Conservation (phyloP, 2,329 filamentous ascomycete species). For the Seiridium unicorne region DNA sequence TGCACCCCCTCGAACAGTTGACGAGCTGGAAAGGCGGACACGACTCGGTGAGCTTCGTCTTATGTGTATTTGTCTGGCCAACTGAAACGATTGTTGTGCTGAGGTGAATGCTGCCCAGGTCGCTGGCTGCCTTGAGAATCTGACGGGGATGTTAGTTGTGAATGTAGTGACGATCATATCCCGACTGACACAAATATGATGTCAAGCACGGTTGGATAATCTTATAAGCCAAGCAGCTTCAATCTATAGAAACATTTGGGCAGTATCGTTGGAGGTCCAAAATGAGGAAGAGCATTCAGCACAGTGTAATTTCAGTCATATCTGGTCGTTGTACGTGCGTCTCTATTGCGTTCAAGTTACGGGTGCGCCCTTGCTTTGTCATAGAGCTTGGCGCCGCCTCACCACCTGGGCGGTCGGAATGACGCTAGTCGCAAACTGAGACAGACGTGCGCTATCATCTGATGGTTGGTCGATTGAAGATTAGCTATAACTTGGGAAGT, state of each 20-base stretch:
- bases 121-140: background rate
- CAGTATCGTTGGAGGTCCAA: too few relatives aligned
- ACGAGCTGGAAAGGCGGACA: too few relatives aligned
- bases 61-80: too few relatives aligned
- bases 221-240: too few relatives aligned
- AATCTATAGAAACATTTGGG: too few relatives aligned
- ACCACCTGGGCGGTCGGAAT: background rate
- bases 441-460: background rate
- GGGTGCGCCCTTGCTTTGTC: conserved; percentile 18
- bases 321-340: background rate
- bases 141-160: background rate
- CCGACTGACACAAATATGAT: background rate
- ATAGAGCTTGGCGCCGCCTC: conserved; percentile 2
- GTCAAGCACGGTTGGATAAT: background rate
- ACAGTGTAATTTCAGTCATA: background rate
- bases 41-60: too few relatives aligned
- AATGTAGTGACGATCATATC: background rate
- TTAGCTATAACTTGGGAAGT: background rate
- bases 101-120: background rate
- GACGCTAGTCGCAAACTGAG: background rate
- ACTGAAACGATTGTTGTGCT: too few relatives aligned
- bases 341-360: background rate
- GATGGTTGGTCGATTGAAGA: too few relatives aligned
- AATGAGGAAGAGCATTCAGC: too few relatives aligned
- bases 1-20: background rate